Conservation (phyloP, 176 grass and related monocot genomes). For the Carex myosuroides region DNA sequence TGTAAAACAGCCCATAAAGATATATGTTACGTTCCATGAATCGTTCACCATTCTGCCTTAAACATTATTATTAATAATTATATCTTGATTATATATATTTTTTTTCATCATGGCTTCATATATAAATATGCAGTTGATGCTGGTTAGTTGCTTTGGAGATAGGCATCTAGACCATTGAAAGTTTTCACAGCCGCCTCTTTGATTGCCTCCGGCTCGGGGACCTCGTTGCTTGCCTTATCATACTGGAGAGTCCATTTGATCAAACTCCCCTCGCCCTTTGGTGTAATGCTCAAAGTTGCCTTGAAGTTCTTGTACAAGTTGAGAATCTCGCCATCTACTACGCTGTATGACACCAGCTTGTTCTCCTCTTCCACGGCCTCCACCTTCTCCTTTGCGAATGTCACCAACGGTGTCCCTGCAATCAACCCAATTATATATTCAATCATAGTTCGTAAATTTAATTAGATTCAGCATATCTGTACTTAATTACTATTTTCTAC, state of each 20-base stretch:
- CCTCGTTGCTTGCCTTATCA: slow-evolving; percentile 57
- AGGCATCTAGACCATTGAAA: slow-evolving; percentile 68
- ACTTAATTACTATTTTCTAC: no score
- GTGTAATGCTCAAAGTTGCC: slow-evolving; percentile 41
- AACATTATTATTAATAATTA: background rate
- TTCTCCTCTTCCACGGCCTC: slow-evolving; percentile 59
- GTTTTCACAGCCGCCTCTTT: slow-evolving; percentile 57
- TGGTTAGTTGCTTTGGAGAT: slow-evolving; percentile 66
- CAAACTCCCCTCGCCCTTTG: slow-evolving; percentile 28
- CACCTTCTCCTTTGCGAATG: slow-evolving; percentile 84
- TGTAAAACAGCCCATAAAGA: no score
- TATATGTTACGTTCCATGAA: no score
- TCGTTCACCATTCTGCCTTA: background rate
- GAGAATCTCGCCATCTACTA: slow-evolving; percentile 73
- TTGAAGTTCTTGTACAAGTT: slow-evolving; percentile 67
- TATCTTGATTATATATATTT: background rate
- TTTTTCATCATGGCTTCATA: background rate
- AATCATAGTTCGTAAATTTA: no score
- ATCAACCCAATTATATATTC: background rate
- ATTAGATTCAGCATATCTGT: no score
- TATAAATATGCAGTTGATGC: background rate
- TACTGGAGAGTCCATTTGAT: slow-evolving; percentile 62
- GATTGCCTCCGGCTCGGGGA: slow-evolving; percentile 59
- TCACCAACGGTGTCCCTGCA: slow-evolving; percentile 54
- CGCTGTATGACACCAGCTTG: slow-evolving; percentile 59